phyloP scores from a whole-genome alignment of 345 rosid species.

The Melaleuca alternifolia region DNA sequence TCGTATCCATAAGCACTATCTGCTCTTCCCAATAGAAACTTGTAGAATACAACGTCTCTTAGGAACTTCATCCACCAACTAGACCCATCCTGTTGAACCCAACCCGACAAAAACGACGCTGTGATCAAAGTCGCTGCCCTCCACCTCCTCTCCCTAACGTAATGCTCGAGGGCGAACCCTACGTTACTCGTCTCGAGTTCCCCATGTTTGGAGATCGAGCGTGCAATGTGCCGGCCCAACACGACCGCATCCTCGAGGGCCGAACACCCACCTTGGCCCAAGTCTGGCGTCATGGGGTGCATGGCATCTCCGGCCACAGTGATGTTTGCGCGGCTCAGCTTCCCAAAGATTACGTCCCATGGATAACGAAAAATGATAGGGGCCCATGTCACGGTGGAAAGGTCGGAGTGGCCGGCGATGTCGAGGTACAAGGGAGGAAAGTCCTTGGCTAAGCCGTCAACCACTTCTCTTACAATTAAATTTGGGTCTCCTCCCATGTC shows the following conservation, averaged over 20 bases:
- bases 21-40: not conserved
- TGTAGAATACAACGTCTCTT: conserved; percentile 13
- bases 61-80: conserved; percentile 18
- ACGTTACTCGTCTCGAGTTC: not conserved
- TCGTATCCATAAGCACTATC: conserved; percentile 1
- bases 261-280: conserved; percentile 34
- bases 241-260: conserved; percentile 38
- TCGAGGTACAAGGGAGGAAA: conserved; percentile 12
- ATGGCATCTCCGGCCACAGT: conserved; percentile 47
- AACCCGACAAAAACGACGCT: conserved; percentile 20
- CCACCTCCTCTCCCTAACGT: conserved; percentile 24
- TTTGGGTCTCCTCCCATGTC: conserved; percentile 6
- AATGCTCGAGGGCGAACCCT: conserved; percentile 6
- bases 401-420: conserved; percentile 12
- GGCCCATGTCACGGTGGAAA: conserved; percentile 14
- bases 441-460: conserved; percentile 7
- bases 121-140: conserved; percentile 8
- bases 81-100: conserved; percentile 23
- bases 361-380: conserved; percentile 22
- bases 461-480: conserved; percentile 9
- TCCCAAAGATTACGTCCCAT: conserved; percentile 24
- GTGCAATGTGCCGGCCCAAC: conserved; percentile 22
- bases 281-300: conserved; percentile 46
- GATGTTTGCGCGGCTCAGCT: conserved; percentile 17
- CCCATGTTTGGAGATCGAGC: not conserved